Conservation (phyloP, 139 green algal genomes). For the Chlamydomonas sp. region DNA sequence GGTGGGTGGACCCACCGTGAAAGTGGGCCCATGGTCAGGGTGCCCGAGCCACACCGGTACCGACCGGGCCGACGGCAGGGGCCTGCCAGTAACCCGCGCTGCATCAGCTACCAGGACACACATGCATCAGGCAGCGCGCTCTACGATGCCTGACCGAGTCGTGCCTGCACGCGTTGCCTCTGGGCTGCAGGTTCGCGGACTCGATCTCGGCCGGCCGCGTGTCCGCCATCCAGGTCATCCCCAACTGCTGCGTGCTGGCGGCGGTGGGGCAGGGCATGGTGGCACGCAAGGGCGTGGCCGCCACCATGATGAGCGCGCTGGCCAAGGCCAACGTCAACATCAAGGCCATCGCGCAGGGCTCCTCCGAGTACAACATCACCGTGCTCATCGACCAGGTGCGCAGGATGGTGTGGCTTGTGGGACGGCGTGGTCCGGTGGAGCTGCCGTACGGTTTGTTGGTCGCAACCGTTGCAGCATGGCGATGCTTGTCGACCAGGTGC, state of each 20-base stretch:
- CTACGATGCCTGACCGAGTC: no score
- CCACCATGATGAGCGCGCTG: conserved; percentile 94
- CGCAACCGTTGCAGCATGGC: no score
- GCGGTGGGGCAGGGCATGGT: conserved; percentile 96
- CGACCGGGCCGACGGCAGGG: no score
- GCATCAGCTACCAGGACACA: no score
- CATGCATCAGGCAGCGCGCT: no score
- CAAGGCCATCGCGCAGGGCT: conserved; percentile 91
- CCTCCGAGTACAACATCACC: conserved; percentile 99
- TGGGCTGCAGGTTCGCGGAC: conserved; percentile 70
- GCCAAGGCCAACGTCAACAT: conserved; percentile 96
- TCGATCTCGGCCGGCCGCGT: conserved; percentile 82
- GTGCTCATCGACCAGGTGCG: conserved; percentile 87
- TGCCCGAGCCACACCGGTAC: no score
- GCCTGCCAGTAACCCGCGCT: no score
- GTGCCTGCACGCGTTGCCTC: not conserved
- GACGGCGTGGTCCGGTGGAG: not conserved
- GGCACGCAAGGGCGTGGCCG: conserved; percentile 81
- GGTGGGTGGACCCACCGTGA: no score
- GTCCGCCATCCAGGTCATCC: conserved; percentile 73
- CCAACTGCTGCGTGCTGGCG: conserved; percentile 92
- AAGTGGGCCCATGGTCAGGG: no score
- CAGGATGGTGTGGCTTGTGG: not conserved
- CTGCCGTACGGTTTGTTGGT: no score
- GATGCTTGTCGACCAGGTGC: no score